Conservation (phyloP, 768 basidiomycete genomes). For the Rhizopogon vinicolor region DNA sequence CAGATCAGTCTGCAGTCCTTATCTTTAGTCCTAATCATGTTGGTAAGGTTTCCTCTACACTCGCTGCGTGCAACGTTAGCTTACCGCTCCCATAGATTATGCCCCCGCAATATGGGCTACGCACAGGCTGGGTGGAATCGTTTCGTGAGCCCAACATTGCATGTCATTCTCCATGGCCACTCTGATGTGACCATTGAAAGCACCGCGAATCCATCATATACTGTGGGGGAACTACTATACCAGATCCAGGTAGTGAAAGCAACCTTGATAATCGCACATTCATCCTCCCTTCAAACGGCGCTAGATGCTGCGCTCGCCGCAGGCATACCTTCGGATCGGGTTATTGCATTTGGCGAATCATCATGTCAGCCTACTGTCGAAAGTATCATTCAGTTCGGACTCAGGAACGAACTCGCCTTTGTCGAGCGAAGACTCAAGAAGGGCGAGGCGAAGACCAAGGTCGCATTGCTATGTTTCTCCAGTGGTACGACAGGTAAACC, state of each 20-base stretch:
- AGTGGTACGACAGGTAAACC: conserved; percentile 69
- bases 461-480: conserved; percentile 72
- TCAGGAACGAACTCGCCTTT: conserved; percentile 32
- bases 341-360: conserved; percentile 22
- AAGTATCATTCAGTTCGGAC: conserved; percentile 43
- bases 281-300: conserved; percentile 22
- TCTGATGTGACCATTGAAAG: conserved; percentile 8
- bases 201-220: conserved; percentile 32
- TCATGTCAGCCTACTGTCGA: conserved; percentile 31
- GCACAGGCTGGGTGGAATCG: conserved; percentile 53
- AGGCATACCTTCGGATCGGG: conserved; percentile 23
- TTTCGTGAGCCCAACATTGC: conserved; percentile 40
- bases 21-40: conserved; percentile 61
- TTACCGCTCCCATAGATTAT: conserved; percentile 38
- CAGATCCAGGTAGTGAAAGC: conserved; percentile 26
- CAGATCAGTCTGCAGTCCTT: conserved; percentile 39
- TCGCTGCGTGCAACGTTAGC: background rate
- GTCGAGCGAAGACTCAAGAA: conserved; percentile 41
- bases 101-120: conserved; percentile 53
- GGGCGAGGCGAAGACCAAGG: conserved; percentile 55
- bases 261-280: conserved; percentile 27
- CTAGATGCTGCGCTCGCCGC: conserved; percentile 23
- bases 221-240: conserved; percentile 25
- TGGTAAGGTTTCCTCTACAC: conserved; percentile 32
- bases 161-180: background rate